Base-by-base conservation (phyloP, 1,139 yeast species). In the Cylindricascospora bacillispora region DNA sequence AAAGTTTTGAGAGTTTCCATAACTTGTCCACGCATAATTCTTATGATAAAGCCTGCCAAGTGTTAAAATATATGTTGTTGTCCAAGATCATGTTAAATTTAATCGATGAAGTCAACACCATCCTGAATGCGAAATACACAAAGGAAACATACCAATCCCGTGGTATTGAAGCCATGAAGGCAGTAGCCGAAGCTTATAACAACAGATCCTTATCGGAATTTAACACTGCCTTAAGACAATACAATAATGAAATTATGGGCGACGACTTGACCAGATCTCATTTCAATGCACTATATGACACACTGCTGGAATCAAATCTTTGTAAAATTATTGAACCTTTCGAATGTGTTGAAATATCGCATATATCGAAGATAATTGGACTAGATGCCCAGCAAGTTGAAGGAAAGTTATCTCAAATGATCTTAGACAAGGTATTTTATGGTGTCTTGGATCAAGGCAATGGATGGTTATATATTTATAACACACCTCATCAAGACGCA, bases 371-470 rank as follows among this genome's bases (percentile, higher is more conserved):
- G 46, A 73, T 81, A 45, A 80, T 92, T 38, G 97, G 95, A 4
- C 68, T 92, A 38, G 89, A 86, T 44, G 66, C 77, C 31, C 79
- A 77, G 41, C 93, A 85, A 52, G 86, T 89, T 17, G 99, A 89
- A 58, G 93, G 93, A 13, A 89, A 89, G 56, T 67, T 89, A 40
- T 77, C 93, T 30, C 97, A 89, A 58, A 89, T 89, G 98, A 89
- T 89, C 45, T 67, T 89, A 45, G 98, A 89, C 56, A 80, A 83
- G 52, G 82, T 86, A 11, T 83, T 92, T 47, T 80, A 78, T 49
- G 99, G 98, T 28, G 97, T 92, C 27, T 66, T 89, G 46, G 98
- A 89, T 56, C 99, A 89, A 62, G 98, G 98, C 27, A 86, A 86
- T 53, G 98, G 98, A 5, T 89, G 97, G 95, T 69, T 89, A 44